Evolutionary conservation across 2,329 filamentous ascomycete genomes (phyloP), one percentile per base, ranked within the genome.

Genomic region (Claviceps spartinae): DNA sequence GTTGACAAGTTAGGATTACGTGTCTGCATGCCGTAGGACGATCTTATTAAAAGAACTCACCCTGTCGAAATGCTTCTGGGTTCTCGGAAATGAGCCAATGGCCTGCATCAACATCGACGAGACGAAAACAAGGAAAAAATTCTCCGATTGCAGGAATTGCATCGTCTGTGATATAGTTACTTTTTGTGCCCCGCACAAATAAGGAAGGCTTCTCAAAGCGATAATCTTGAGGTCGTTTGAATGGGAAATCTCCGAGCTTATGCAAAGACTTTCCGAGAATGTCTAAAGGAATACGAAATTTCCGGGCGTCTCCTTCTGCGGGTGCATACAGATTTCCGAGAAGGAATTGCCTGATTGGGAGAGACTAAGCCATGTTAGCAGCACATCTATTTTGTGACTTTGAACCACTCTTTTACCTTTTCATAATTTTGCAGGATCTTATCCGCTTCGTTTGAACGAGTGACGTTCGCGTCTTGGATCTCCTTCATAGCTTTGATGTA

Each of bases 41-140:
- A 11, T 30, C 30, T 30, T 30, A 11, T 11, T 4, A 30, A 30
- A 30, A 30, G 11, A 30, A 30, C 48, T 45, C 18, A 88, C 86
- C 83, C 74, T 78, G 71, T 62, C 83, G 79, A 58, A 95, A 95
- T 9, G 75, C 82, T 62, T 88, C 81, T 0, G 88, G 88, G 60
- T 88, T 83, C 72, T 95, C 88, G n/a, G 86, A 88, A 56, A 91
- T 89, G 5, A 95, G 72, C 88, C 88, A 95, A 66, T 95, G 88
- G 0, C 88, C 88, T 8, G 83, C 78, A 40, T 93, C 83, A 36
- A 95, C 71, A 67, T 91, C 85, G 48, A 74, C 79, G 34, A 93
- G 62, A 63, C 79, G 71, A 62, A 93, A 95, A 24, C 74, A 73
- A 11, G 88, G 88, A 62, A 95, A 95, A 69, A 94, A 93, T 56